These are phyloP conservation scores for Didymella glomerata DNA, from an alignment of 2,329 filamentous ascomycete genomes.

Conservation along the genomic window DNA sequence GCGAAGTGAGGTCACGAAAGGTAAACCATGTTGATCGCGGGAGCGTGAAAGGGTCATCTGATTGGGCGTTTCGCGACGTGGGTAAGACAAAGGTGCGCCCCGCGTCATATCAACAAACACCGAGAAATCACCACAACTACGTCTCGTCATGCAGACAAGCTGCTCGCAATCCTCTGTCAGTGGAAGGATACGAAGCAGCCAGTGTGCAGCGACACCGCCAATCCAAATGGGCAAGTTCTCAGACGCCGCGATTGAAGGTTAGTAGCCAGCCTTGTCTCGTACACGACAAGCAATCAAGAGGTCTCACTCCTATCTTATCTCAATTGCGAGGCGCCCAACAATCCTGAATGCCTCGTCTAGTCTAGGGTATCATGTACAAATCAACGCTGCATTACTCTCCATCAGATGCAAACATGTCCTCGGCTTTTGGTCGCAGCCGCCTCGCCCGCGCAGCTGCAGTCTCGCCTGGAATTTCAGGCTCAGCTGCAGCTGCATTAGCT, in stretches of 20 bases:
- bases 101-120: constrained; percentile 25
- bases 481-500: neutral
- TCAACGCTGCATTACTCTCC: constrained; percentile 25
- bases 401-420: constrained; percentile 53
- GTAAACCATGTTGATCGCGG: constrained; percentile 7
- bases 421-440: constrained; percentile 46
- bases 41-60: constrained; percentile 2
- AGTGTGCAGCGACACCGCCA: neutral
- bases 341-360: constrained; percentile 1
- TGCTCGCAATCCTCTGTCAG: neutral
- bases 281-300: neutral
- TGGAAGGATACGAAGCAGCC: neutral
- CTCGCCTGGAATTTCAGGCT: constrained; percentile 39
- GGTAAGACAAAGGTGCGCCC: constrained; percentile 9
- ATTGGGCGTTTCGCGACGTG: constrained; percentile 19
- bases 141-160: neutral
- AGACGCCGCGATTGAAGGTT: neutral
- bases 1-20: constrained; percentile 1
- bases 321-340: neutral
- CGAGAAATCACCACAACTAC: neutral
- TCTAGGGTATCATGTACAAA: constrained; percentile 28
- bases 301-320: neutral
- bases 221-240: neutral
- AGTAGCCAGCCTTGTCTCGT: neutral
- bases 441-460: constrained; percentile 49